Evolutionary conservation across 441 rosid species (phyloP), one percentile per base, ranked within the genome.

Genomic region (Lepidium campestre): DNA sequence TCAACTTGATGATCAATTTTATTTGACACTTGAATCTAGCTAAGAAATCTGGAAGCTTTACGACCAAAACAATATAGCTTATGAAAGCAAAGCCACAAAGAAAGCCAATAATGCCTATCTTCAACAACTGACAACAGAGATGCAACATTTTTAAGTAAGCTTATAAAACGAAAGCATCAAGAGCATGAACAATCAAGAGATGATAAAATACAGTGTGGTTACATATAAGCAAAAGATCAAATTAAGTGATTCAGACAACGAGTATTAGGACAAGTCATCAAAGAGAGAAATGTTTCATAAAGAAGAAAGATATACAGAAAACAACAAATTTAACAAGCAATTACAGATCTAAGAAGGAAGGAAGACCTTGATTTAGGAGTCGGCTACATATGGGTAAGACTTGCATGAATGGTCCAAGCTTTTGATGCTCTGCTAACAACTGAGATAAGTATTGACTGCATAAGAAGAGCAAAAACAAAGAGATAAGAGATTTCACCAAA

Each of bases 371-470:
- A 81, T 86, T 87, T 62, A 93, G 65, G 62, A 93, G 87, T 19
- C 99, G 88, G 85, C 86, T 83, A 70, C 99, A 91, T 67, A 83
- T 85, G 46, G 97, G 97, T 35, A 93, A 91, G 60, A 93, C 90
- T 79, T 86, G 96, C 82, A 83, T 75, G 83, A 93, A 93, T 74
- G 99, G 97, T 72, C 89, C 91, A 72, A 93, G 86, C 93, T 93
- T 93, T 67, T 89, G 96, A 82, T 86, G 93, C 82, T 93, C 99
- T n/a, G 92, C 91, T 58, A 93, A 70, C 71, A 93, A 79, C 78
- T 90, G 96, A 62, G 91, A 61, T 77, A 91, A 77, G 86, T 91
- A 93, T 77, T 85, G 97, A 76, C 82, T 71, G 59, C 57, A 53
- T 32, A 64, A 62, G 36, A 81, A 46, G 62, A 67, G 75, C 77